Percentiles rank a stretch among this genome's conserved stretches.
phyloP scores from a whole-genome alignment of 805 yeast species.

The Debaryomyces hansenii region DNA sequence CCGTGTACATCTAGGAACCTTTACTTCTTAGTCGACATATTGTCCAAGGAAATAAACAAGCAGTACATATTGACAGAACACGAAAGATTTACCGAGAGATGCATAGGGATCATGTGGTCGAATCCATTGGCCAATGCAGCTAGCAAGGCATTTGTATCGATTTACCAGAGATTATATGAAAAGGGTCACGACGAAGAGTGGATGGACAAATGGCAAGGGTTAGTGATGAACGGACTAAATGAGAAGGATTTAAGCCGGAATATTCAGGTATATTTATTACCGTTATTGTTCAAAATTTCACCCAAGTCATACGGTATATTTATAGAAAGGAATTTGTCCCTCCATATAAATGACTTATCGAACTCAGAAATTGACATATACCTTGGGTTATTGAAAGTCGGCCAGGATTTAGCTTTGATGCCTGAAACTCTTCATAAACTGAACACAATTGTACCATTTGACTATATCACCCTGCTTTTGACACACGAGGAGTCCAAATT shows the following conservation, averaged over 20 bases:
- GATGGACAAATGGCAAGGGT: slow-evolving; percentile 52
- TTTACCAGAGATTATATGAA: slow-evolving; percentile 24
- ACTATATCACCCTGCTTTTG: slow-evolving; percentile 30
- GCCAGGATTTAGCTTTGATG: slow-evolving; percentile 50
- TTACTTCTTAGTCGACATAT: slow-evolving; percentile 58
- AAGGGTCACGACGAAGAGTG: slow-evolving; percentile 38
- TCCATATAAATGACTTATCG: slow-evolving; percentile 14
- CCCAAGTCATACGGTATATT: slow-evolving; percentile 42
- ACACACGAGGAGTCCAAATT: slow-evolving; percentile 41
- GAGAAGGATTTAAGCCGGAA: slow-evolving; percentile 39
- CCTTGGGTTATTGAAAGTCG: slow-evolving; percentile 59
- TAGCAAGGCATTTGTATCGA: slow-evolving; percentile 53
- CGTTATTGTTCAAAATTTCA: slow-evolving; percentile 58
- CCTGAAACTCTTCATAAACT: slow-evolving; percentile 5
- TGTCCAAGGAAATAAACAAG: slow-evolving; percentile 49
- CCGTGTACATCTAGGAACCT: slow-evolving; percentile 47
- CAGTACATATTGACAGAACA: slow-evolving; percentile 39
- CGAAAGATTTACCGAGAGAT: slow-evolving; percentile 46
- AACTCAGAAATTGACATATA: slow-evolving; percentile 36
- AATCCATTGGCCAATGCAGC: slow-evolving; percentile 66
- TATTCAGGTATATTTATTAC: slow-evolving; percentile 60
- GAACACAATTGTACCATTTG: slow-evolving; percentile 1
- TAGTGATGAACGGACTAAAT: slow-evolving; percentile 35
- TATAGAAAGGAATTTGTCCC: slow-evolving; percentile 15
- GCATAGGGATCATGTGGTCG: slow-evolving; percentile 52